phyloP scores from a whole-genome alignment of 1,284 basidiomycete species.

The Nidula niveotomentosa region DNA sequence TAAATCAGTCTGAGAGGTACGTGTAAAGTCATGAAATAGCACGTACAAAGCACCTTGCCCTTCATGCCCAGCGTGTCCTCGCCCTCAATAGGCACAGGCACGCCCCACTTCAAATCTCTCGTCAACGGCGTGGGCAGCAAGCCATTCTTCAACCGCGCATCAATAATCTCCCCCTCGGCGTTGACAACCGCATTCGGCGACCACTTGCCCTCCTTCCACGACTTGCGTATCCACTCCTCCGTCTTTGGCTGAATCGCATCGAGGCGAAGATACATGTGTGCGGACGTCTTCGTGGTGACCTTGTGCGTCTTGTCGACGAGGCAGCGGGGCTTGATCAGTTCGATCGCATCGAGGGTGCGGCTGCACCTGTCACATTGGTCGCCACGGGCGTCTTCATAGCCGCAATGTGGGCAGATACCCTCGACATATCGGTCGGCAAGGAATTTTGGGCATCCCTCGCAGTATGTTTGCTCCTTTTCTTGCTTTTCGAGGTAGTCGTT shows the following conservation, averaged over 20 bases:
- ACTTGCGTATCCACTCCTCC: constrained; percentile 87
- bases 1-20: constrained; percentile 8
- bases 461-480: constrained; percentile 90
- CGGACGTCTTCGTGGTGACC: constrained; percentile 75
- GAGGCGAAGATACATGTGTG: constrained; percentile 94
- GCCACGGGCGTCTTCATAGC: constrained; percentile 91
- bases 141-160: constrained; percentile 87
- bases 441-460: constrained; percentile 91
- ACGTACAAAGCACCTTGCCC: constrained; percentile 95
- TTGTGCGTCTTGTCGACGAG: constrained; percentile 83
- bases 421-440: constrained; percentile 95
- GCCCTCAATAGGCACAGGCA: constrained; percentile 81
- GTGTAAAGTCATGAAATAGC: background rate
- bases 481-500: constrained; percentile 80
- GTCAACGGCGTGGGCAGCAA: constrained; percentile 91
- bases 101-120: constrained; percentile 95
- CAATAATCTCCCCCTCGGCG: constrained; percentile 84
- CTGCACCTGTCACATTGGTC: constrained; percentile 98
- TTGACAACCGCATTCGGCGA: constrained; percentile 91
- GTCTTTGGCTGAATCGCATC: constrained; percentile 83
- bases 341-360: constrained; percentile 90
- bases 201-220: constrained; percentile 87
- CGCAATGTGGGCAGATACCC: constrained; percentile 91
- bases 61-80: constrained; percentile 83
- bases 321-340: constrained; percentile 95